A percentile compares a stretch with the other conserved stretches of the same genome.
Conservation (phyloP, 805 yeast species). For the Yarrowia osloensis region DNA sequence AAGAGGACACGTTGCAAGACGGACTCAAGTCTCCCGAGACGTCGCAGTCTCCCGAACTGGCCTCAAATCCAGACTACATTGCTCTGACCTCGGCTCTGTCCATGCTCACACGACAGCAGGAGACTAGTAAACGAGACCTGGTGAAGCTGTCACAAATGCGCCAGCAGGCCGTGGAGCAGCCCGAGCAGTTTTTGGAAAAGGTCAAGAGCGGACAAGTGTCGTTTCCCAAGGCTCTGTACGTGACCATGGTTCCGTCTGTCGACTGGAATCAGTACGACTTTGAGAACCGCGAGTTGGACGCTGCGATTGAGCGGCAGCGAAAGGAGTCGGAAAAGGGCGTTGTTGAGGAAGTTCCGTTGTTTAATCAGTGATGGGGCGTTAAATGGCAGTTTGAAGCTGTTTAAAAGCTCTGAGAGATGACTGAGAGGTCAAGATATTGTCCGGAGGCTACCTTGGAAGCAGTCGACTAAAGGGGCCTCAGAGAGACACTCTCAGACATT, state of each 20-base stretch:
- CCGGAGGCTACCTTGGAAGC: no score
- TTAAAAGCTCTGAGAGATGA: no score
- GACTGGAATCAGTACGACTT: slow-evolving; percentile 43
- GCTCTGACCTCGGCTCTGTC: slow-evolving; percentile 40
- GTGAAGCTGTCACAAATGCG: slow-evolving; percentile 36
- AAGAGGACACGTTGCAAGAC: neutral
- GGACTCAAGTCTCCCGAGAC: neutral
- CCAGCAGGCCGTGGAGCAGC: slow-evolving; percentile 38
- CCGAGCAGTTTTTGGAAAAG: slow-evolving; percentile 36
- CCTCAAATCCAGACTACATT: slow-evolving; percentile 39
- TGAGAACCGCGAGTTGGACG: slow-evolving; percentile 38
- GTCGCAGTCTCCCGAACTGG: neutral
- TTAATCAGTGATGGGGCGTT: slow-evolving; percentile 35
- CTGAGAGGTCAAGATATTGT: no score
- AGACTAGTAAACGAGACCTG: slow-evolving; percentile 38
- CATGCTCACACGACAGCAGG: slow-evolving; percentile 37
- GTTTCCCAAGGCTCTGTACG: slow-evolving; percentile 38
- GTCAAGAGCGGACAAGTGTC: slow-evolving; percentile 32
- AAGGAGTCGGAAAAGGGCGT: slow-evolving; percentile 34
- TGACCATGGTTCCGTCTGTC: slow-evolving; percentile 40
- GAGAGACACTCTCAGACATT: no score
- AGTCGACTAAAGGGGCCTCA: no score
- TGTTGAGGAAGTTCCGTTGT: slow-evolving; percentile 36
- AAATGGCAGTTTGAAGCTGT: no score
- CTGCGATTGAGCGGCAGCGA: slow-evolving; percentile 31